These are phyloP conservation scores for Cyclotella cryptica DNA, from an alignment of 108 stramenopile species.

Conservation along the genomic window DNA sequence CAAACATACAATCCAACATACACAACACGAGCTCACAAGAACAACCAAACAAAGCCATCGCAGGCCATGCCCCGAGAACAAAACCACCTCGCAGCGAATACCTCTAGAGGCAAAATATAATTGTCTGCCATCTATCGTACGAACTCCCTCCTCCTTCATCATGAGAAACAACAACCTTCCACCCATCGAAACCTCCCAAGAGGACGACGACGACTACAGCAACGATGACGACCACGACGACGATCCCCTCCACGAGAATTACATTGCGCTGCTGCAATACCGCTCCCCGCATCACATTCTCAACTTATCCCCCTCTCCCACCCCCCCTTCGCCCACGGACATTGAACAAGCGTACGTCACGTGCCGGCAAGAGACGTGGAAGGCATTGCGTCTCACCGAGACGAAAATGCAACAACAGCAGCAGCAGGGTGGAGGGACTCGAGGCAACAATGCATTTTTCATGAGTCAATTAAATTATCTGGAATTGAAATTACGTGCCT, in stretches of 20 bases:
- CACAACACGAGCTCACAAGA: too few species aligned
- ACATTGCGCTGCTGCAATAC: conserved; percentile 43
- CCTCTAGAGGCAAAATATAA: too few species aligned
- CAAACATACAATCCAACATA: too few species aligned
- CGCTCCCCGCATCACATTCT: conserved; percentile 40
- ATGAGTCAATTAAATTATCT: conserved; percentile 46
- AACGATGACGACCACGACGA: conserved; percentile 10
- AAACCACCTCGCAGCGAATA: too few species aligned
- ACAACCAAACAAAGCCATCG: too few species aligned
- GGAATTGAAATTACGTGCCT: conserved; percentile 49
- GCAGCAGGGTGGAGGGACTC: neutral
- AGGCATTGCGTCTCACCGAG: conserved; percentile 28
- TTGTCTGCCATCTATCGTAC: too few species aligned
- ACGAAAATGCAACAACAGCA: conserved; percentile 13
- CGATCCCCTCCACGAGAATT: conserved; percentile 20
- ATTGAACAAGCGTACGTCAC: conserved; percentile 26
- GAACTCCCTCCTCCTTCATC: too few species aligned
- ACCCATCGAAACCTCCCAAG: too few species aligned
- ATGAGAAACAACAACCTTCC: too few species aligned
- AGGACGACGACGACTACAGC: neutral
- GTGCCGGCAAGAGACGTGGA: conserved; percentile 20
- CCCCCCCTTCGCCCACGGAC: neutral
- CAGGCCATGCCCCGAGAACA: too few species aligned
- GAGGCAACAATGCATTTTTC: conserved; percentile 28
- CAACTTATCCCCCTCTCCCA: neutral